Evolutionary conservation across 2,329 filamentous ascomycete genomes (phyloP), one percentile per base, ranked within the genome.

Genomic region (Didymella exigua): DNA sequence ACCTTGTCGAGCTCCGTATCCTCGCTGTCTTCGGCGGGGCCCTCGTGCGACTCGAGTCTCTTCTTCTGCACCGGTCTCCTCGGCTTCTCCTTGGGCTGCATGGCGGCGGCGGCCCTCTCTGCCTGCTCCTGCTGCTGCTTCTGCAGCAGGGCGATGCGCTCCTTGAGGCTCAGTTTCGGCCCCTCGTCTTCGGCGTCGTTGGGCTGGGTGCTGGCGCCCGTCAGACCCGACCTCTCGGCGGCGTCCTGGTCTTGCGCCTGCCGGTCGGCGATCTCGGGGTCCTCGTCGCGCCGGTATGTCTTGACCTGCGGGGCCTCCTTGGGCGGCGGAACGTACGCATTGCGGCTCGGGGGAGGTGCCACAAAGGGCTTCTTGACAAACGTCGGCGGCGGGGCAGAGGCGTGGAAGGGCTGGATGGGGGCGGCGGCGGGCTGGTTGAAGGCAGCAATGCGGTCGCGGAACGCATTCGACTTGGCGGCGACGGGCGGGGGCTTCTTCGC

Each of bases 361-460:
- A 99, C 93, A 68, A 97, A 99, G 0, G 93, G 92, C 77, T 98
- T 98, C 82, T 93, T 97, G 76, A 99, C 87, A 70, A 98, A 98
- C 59, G 83, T 82, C 42, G 83, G 79, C 54, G 84, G 82, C 26
- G 82, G 79, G 10, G 78, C 73, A 2, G 86, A 86, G 56, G 83
- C 82, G 72, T 96, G 96, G 78, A 96, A 93, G 1, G 95, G 95
- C n/a, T 91, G 85, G 56, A 95, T 81, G 8, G 95, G 95, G 2
- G 92, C 86, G 5, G 92, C 91, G 31, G 90, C 86, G 38, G 90
- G 81, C 73, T 93, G 95, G 77, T 99, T 99, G 79, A 99, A 99
- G 38, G 95, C 93, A 29, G 95, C 95, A 72, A 99, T 96, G 59
- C 95, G 90, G 77, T 98, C 95, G 71, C 86, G 93, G 79, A 99